Percentiles rank a stretch among this genome's conserved stretches.
These are phyloP conservation scores for Venturia pyrina DNA, from an alignment of 2,329 filamentous ascomycete species.

Conservation along the genomic window DNA sequence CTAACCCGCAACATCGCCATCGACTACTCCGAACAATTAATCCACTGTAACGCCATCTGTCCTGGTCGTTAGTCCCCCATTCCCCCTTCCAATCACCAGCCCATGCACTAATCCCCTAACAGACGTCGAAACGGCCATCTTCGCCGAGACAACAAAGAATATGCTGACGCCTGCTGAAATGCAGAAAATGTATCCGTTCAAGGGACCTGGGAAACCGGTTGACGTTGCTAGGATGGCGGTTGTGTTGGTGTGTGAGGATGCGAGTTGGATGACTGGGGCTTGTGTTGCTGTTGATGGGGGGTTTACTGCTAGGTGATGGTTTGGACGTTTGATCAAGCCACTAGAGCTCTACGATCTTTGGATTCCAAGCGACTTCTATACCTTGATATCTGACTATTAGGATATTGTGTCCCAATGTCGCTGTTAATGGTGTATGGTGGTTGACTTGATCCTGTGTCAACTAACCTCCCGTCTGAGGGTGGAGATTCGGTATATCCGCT, in stretches of 20 bases:
- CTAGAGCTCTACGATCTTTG: too few species aligned
- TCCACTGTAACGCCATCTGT: slow-evolving; percentile 45
- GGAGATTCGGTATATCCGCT: too few species aligned
- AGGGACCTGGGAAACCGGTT: slow-evolving; percentile 13
- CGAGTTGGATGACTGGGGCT: slow-evolving; percentile 14
- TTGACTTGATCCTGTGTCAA: too few species aligned
- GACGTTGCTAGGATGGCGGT: slow-evolving; percentile 14
- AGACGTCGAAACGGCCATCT: not conserved
- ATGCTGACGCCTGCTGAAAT: not conserved
- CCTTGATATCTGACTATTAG: too few species aligned
- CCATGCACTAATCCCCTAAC: too few species aligned
- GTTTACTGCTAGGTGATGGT: slow-evolving; percentile 5
- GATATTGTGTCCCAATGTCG: too few species aligned
- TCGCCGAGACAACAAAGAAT: not conserved
- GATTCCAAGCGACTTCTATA: too few species aligned
- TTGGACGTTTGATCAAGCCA: too few species aligned
- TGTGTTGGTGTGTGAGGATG: slow-evolving; percentile 15
- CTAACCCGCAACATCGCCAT: slow-evolving; percentile 39
- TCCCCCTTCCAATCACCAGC: not conserved
- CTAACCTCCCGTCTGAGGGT: too few species aligned
- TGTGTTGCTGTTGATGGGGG: slow-evolving; percentile 12
- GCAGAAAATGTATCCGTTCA: slow-evolving; percentile 13
- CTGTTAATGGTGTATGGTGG: too few species aligned
- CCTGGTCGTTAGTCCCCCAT: slow-evolving; percentile 35
- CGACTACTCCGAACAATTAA: slow-evolving; percentile 38